Evolutionary conservation across 257 asterid species (phyloP).

Genomic region (Solanum lycopersicoides): DNA sequence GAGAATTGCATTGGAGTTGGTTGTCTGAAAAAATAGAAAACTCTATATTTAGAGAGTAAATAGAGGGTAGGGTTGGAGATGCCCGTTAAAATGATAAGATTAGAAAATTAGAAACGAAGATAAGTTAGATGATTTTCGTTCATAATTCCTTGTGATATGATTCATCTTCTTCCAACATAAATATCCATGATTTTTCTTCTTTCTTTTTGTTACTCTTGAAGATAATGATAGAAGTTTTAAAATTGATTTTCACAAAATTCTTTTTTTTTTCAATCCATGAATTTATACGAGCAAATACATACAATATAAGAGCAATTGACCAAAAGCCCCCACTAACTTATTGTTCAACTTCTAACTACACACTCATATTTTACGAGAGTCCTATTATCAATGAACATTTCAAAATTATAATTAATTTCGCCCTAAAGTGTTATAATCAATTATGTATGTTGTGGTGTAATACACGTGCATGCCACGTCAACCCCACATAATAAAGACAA

Average conservation of each 20-base stretch:
- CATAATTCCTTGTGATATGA: not conserved
- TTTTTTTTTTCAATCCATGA: not conserved
- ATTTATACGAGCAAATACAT: not conserved
- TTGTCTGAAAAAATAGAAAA: no score
- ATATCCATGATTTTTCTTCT: not conserved
- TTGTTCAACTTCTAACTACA: rapidly evolving
- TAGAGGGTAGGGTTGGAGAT: no score
- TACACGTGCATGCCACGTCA: not conserved
- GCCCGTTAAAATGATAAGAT: not conserved
- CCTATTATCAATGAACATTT: no score
- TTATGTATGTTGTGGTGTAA: not conserved
- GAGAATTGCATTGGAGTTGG: no score
- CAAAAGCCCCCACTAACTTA: no score
- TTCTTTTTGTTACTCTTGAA: not conserved
- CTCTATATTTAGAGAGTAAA: no score
- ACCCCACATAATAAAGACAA: not conserved
- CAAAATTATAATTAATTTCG: no score
- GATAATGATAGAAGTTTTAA: not conserved
- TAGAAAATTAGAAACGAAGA: not conserved
- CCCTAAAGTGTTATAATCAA: no score
- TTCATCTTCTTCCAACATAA: not conserved
- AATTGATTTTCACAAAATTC: not conserved
- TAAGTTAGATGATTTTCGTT: not conserved
- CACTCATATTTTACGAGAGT: no score
- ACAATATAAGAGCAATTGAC: no score